Evolutionary conservation across 108 stramenopile species (phyloP), one percentile per base, ranked within the genome.

Genomic region (Mediolabrus comicus): DNA sequence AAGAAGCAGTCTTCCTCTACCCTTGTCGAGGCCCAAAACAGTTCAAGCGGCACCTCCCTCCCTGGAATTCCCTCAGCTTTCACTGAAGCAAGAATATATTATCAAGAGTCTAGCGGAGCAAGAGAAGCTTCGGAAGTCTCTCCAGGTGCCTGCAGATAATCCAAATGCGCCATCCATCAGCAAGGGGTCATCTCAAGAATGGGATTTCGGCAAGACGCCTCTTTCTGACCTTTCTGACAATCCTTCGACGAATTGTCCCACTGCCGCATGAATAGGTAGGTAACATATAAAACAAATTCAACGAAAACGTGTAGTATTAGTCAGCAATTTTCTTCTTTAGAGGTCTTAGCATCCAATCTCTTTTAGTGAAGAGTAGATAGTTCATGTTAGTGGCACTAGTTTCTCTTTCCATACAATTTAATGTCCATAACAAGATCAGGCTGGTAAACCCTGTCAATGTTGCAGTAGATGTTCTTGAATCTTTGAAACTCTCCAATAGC

Each of bases 381-480:
- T n/a, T n/a, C n/a, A n/a, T n/a, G n/a, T n/a, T n/a, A n/a, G n/a
- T n/a, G n/a, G n/a, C n/a, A n/a, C 46, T 49, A 49, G 46, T 49
- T 49, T n/a, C 82, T 80, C 69, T 78, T 71, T 34, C 88, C 86
- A 34, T 86, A 90, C 0, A 91, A 58, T 54, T 88, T 85, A 36
- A 88, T 72, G 63, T 91, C 90, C 79, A 91, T 81, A 8, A 88
- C 87, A 36, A 91, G 64, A 62, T 91, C 90, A 7, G 90, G 90
- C 61, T 91, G 87, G 66, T 90, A 90, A 32, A 71, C 77, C 62
- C 84, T 62, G 27, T 85, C 71, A 10, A 86, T 62, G 79, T 87
- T 91, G 74, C 86, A 87, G 65, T 90, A 89, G 56, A 90, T 90
- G 66, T 91, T 91, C 62, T 91, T 88, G 62, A 85, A 91, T 32